Evolutionary conservation across 2,329 filamentous ascomycete genomes (phyloP).

Genomic region (Kalaharituber pfeilii): DNA sequence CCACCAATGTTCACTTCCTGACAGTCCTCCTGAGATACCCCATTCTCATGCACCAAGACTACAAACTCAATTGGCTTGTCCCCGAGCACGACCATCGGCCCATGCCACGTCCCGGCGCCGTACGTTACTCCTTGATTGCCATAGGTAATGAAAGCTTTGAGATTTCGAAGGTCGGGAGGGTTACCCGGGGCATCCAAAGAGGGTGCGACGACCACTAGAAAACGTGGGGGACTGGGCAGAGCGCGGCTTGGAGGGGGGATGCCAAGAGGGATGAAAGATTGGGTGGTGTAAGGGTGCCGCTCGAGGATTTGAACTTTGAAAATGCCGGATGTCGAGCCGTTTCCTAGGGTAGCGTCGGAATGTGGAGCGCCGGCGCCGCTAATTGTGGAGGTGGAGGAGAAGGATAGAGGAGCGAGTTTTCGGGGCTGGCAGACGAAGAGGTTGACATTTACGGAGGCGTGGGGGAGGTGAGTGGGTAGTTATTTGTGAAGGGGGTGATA

Average conservation of each 20-base stretch:
- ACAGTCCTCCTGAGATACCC: conserved; percentile 66
- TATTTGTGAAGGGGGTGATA: conserved; percentile 55
- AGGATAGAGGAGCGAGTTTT: conserved; percentile 29
- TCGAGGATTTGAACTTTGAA: conserved; percentile 64
- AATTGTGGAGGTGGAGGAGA: conserved; percentile 10
- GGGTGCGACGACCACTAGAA: conserved; percentile 79
- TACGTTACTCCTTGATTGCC: conserved; percentile 79
- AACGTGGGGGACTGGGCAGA: conserved; percentile 33
- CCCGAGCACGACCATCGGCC: conserved; percentile 83
- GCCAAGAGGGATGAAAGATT: conserved; percentile 74
- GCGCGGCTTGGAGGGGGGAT: conserved; percentile 25
- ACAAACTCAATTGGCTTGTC: conserved; percentile 58
- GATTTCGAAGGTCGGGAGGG: conserved; percentile 50
- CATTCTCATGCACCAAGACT: conserved; percentile 78
- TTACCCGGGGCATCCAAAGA: conserved; percentile 45
- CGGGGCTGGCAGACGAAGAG: conserved; percentile 76
- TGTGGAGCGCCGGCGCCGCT: too few relatives aligned
- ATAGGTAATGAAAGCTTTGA: conserved; percentile 63
- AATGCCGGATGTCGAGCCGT: conserved; percentile 20
- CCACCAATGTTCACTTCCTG: conserved; percentile 47
- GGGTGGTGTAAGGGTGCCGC: conserved; percentile 81
- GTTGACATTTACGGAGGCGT: conserved; percentile 52
- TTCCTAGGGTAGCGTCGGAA: conserved; percentile 15
- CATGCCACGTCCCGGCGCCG: conserved; percentile 82
- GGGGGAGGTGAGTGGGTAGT: conserved; percentile 36